Evolutionary conservation across 768 basidiomycete genomes (phyloP), one percentile per base, ranked within the genome.

Genomic region (Kwoniella europaea): DNA sequence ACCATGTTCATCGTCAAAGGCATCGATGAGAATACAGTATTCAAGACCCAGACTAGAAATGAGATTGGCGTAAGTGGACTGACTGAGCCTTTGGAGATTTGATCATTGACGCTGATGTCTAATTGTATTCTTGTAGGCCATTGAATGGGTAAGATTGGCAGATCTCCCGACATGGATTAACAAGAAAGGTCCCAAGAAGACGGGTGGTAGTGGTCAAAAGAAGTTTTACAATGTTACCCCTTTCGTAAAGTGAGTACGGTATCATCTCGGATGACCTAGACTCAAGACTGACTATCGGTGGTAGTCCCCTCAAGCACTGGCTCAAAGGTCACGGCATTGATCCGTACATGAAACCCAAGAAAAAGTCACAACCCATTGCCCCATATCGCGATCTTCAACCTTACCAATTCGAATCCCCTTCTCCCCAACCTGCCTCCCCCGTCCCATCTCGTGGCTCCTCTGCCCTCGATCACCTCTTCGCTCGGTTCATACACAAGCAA

Each of bases 141-240:
- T 98, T 75, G 91, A 94, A 81, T 99, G 97, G 97, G 97, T 97
- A 84, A 89, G 86, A 70, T 85, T 98, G 62, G 86, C 87, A 20
- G 94, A 98, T 81, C 86, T 99, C 10, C 97, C 96, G 1, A 94
- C 92, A 0, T 99, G 95, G 95, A 93, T 88, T 81, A 78, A 71
- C 59, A 76, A 91, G 68, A 72, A 68, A 88, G 80, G 91, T 88
- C 85, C 87, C 20, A 79, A 74, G 64, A 71, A 58, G 62, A 76
- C 75, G 16, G 75, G 50, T 16, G 55, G 50, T 24, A 68, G 87
- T 86, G 16, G 90, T 55, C 74, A 91, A 53, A 78, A 81, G 27
- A 94, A 92, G 82, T 98, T 97, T 84, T 99, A 97, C 85, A 86
- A 98, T 79, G 94, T 98, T 46, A 89, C 93, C 0, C 95, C 96